Conservation (phyloP, 768 basidiomycete genomes). For the Lyophyllum decastes region DNA sequence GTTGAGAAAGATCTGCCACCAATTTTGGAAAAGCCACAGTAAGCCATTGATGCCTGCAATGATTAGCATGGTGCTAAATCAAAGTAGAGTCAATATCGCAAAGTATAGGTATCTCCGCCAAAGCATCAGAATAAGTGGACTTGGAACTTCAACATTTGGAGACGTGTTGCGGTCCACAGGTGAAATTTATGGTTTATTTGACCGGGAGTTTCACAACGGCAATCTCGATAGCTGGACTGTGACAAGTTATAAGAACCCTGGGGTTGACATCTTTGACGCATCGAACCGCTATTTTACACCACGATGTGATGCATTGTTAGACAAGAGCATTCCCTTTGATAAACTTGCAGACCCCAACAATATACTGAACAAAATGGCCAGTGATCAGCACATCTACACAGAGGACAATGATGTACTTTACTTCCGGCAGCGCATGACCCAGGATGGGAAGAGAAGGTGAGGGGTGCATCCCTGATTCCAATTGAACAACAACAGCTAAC, state of each 20-base stretch:
- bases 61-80: background rate
- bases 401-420: too few species aligned
- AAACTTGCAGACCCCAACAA: background rate
- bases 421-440: too few species aligned
- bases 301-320: background rate
- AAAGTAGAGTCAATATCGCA: background rate
- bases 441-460: too few species aligned
- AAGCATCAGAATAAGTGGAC: background rate
- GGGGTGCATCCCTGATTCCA: too few species aligned
- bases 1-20: slow-evolving; percentile 6
- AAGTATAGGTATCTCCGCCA: background rate
- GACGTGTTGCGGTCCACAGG: background rate
- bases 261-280: background rate
- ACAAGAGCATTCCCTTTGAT: background rate
- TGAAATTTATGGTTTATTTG: slow-evolving; percentile 2
- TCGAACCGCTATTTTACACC: slow-evolving; percentile 14
- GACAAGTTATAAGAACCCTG: background rate
- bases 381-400: too few species aligned
- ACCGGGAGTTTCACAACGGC: slow-evolving; percentile 3
- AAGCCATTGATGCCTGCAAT: background rate
- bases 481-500: too few species aligned
- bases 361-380: too few species aligned
- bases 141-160: background rate
- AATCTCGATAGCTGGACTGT: background rate
- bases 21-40: slow-evolving; percentile 8